Evolutionary conservation across 345 rosid genomes (phyloP), one percentile per base, ranked within the genome.

Genomic region (Aethionema arabicum): DNA sequence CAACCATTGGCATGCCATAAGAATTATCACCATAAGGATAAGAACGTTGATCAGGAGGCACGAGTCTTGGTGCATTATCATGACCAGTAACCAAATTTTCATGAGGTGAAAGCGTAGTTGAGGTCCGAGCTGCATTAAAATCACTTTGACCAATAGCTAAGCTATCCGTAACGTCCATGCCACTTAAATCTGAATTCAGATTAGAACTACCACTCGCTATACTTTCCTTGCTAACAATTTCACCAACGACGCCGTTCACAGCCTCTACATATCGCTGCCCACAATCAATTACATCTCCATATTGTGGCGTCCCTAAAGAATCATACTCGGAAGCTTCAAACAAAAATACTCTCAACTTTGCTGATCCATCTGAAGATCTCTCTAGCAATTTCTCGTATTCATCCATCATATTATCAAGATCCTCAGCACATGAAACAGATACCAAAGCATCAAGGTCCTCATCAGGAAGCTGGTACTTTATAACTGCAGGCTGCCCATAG

Each of bases 361-460:
- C 84, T 50, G 90, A 84, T 7, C 88, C 85, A 79, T 84, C 85
- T 8, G 75, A 66, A 68, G 84, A 80, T 72, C 83, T 84, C 58
- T 80, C 77, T 56, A 70, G 65, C 76, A 84, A 72, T 72, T 80
- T 84, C 67, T 84, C 84, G 78, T 81, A 87, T 76, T 87, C 91
- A 32, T 82, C 91, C 88, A 87, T 81, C 95, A 87, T 83, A 65
- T 84, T 81, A 66, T 82, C 87, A 33, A 87, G 85, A 77, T 87
- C 95, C 59, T 87, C 95, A 6, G 81, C 72, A 56, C 85, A 83
- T 8, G 88, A 79, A 69, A 87, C 81, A 1, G 95, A 85, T 27
- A 87, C 85, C 72, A 87, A 73, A 6, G 95, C 84, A 74, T 87
- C 95, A 70, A 87, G 85, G 68, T 87, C 95, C 79, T 87, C 95